Evolutionary conservation across 495 filamentous ascomycete species (phyloP).

Genomic region (Hypoxylon cercidicola): DNA sequence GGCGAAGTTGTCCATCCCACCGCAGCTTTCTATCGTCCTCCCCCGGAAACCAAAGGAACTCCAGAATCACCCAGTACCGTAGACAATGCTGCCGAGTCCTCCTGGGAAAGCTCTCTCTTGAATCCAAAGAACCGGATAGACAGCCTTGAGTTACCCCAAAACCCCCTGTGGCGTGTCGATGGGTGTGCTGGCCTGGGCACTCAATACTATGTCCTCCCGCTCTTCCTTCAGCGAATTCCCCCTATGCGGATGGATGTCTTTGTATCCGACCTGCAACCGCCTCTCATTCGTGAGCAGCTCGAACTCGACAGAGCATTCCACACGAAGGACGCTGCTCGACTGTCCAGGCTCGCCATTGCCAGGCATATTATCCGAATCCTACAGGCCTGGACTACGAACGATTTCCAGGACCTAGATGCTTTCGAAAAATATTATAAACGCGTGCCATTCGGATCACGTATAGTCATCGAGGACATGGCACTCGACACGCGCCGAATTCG

Average conservation of each 20-base stretch:
- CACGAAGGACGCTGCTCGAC: constrained; percentile 54
- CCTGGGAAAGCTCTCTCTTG: constrained; percentile 54
- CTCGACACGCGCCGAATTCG: constrained; percentile 50
- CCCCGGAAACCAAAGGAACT: constrained; percentile 15
- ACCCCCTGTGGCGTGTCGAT: constrained; percentile 59
- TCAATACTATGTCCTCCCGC: constrained; percentile 58
- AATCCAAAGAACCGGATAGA: constrained; percentile 64
- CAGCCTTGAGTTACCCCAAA: constrained; percentile 53
- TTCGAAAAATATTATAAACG: constrained; percentile 47
- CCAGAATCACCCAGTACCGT: neutral
- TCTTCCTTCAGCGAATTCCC: constrained; percentile 51
- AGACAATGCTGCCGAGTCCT: constrained; percentile 4
- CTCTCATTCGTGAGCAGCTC: constrained; percentile 53
- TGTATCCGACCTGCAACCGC: constrained; percentile 53
- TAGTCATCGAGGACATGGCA: constrained; percentile 56
- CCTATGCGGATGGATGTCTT: constrained; percentile 62
- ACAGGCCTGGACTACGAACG: constrained; percentile 51
- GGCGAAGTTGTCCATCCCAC: constrained; percentile 61
- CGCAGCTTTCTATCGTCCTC: constrained; percentile 51
- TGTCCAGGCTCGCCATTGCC: constrained; percentile 55
- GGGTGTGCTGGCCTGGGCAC: constrained; percentile 61
- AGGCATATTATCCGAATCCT: constrained; percentile 56
- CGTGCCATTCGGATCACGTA: constrained; percentile 59
- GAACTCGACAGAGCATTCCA: constrained; percentile 58
- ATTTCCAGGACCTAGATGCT: constrained; percentile 35